Evolutionary conservation across 495 filamentous ascomycete species (phyloP), one percentile per base, ranked within the genome.

Genomic region (Pseudevernia furfuracea): DNA sequence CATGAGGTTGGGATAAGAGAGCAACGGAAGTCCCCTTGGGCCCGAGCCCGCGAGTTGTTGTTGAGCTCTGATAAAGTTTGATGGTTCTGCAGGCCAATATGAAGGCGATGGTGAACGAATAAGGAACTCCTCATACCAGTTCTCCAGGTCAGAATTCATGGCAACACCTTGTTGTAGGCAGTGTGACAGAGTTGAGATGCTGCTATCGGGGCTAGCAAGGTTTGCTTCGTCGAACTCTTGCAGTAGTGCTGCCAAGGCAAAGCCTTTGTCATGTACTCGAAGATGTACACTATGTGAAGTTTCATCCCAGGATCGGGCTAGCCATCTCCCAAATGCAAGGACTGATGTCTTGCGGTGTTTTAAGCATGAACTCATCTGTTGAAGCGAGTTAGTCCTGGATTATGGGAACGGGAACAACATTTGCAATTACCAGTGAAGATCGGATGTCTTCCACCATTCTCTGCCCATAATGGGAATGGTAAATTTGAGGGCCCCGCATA

Each of bases 361-460:
- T 53, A 62, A 30, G 21, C 60, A 43, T 32, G 52, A 23, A 4
- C 56, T 43, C 60, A 62, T 62, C 60, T 62, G 19, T 10, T 19
- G 1, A 25, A 15, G 9, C n/a, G 30, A 3, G n/a, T 43, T 30
- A 56, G 38, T 30, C 21, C 0, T 17, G 8, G n/a, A 6, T 8
- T 53, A 53, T 23, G 17, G 14, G 8, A 4, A 15, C n/a, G 11
- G n/a, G 21, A 12, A 11, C 19, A 14, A 1, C 11, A 1, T 5
- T 43, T 21, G 34, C 4, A 21, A 11, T 11, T 55, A 62, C 60
- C 34, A 25, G 6, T 30, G 60, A 62, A 11, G 48, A 30, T 21
- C 60, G 60, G 14, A 56, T 41, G 15, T 62, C 48, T 25, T 62
- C 60, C 28, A 56, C 43, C 23, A 41, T 43, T 19, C 34, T 34